phyloP scores from a whole-genome alignment of 1,139 yeast genomes.

The Suzukiozyma palmioleophila region DNA sequence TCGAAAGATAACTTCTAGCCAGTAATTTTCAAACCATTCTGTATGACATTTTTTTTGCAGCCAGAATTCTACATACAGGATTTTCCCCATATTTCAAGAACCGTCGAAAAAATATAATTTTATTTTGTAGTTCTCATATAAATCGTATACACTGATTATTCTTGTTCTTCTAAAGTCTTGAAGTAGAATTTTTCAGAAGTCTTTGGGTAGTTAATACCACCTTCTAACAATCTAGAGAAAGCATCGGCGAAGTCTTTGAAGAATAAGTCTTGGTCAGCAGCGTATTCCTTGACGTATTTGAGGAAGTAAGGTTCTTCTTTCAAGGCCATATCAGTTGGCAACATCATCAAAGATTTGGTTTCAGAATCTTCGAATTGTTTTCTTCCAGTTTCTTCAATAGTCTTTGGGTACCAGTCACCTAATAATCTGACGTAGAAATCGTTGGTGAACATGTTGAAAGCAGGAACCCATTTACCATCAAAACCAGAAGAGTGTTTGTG shows the following conservation, averaged over 20 bases:
- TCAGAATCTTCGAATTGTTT: slow-evolving; percentile 74
- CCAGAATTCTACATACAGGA: too few relatives aligned
- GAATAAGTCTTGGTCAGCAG: slow-evolving; percentile 64
- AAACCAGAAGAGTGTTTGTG: slow-evolving; percentile 66
- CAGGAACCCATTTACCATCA: slow-evolving; percentile 95
- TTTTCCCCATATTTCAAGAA: too few relatives aligned
- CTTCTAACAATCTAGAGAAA: slow-evolving; percentile 65
- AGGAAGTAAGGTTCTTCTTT: slow-evolving; percentile 61
- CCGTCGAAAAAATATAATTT: neutral
- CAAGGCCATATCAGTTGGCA: slow-evolving; percentile 79
- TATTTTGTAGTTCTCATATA: neutral
- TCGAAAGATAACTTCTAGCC: too few relatives aligned
- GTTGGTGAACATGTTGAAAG: slow-evolving; percentile 79
- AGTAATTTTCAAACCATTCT: too few relatives aligned
- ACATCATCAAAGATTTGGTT: slow-evolving; percentile 80
- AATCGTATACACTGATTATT: slow-evolving; percentile 5
- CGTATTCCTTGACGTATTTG: slow-evolving; percentile 66
- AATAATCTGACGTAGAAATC: slow-evolving; percentile 73
- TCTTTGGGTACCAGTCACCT: slow-evolving; percentile 70
- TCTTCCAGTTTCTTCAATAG: slow-evolving; percentile 60
- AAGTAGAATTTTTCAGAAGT: slow-evolving; percentile 45
- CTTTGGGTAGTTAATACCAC: slow-evolving; percentile 63
- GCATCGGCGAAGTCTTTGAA: slow-evolving; percentile 71
- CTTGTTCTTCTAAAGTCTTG: slow-evolving; percentile 69
- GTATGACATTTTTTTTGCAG: too few relatives aligned